A percentile compares a stretch with the other conserved stretches of the same genome.
Conservation (phyloP, 2,329 filamentous ascomycete genomes). For the Neoscytalidium dimidiatum region DNA sequence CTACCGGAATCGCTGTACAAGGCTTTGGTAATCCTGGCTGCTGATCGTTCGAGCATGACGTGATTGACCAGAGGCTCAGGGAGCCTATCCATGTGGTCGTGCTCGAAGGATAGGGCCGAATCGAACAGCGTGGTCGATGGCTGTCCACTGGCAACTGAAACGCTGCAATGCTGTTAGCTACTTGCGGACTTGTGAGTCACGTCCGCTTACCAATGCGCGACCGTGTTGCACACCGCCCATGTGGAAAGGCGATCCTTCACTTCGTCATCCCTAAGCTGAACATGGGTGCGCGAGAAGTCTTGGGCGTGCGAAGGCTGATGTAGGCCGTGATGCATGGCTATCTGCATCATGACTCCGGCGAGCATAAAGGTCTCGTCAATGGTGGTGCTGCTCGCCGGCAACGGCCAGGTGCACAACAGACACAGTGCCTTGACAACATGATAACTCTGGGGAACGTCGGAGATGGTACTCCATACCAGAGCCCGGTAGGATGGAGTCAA, state of each 20-base stretch:
- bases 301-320: constrained; percentile 80
- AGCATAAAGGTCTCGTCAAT: constrained; percentile 81
- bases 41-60: constrained; percentile 20
- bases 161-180: constrained; percentile 44
- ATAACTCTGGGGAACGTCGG: constrained; percentile 75
- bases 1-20: constrained; percentile 21
- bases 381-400: constrained; percentile 79
- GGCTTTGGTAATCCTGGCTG: constrained; percentile 19
- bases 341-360: constrained; percentile 83
- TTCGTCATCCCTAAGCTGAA: constrained; percentile 77
- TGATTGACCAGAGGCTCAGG: constrained; percentile 16
- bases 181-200: constrained; percentile 17
- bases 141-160: constrained; percentile 82
- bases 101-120: constrained; percentile 61
- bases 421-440: constrained; percentile 81
- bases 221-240: constrained; percentile 84
- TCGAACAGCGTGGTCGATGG: constrained; percentile 77
- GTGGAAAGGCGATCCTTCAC: constrained; percentile 76
- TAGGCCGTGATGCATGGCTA: constrained; percentile 79
- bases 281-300: constrained; percentile 75
- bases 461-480: constrained; percentile 75
- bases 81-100: constrained; percentile 37
- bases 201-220: constrained; percentile 64
- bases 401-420: constrained; percentile 77
- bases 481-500: constrained; percentile 67